Conservation (phyloP, 2,329 filamentous ascomycete species). For the Aspergillus transmontanensis region DNA sequence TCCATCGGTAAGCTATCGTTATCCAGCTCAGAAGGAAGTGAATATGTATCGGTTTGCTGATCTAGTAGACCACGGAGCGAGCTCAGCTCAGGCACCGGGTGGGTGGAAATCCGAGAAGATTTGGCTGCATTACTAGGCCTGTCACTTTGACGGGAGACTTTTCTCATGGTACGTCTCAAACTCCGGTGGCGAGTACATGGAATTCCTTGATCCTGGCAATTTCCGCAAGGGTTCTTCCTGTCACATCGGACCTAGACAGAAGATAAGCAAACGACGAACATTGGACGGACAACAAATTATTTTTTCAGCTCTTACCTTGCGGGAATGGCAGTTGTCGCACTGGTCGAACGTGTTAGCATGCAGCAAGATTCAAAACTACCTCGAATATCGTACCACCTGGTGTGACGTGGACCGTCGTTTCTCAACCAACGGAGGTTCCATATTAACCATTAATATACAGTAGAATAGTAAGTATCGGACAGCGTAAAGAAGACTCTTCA, state of each 20-base stretch:
- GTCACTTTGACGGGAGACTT: background rate
- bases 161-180: constrained; percentile 10
- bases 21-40: background rate
- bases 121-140: background rate
- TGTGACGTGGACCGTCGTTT: background rate
- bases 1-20: background rate
- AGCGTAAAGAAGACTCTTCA: background rate
- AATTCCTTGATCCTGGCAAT: constrained; percentile 23
- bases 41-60: background rate
- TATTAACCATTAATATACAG: background rate
- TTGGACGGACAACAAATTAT: too few relatives aligned
- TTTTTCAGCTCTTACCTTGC: constrained; percentile 18
- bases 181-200: constrained; percentile 16
- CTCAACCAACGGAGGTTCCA: background rate
- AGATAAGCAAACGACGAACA: background rate
- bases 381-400: background rate
- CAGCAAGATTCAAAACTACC: background rate
- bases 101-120: background rate
- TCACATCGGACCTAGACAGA: constrained; percentile 26
- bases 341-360: background rate
- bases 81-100: background rate
- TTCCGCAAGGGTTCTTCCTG: constrained; percentile 24
- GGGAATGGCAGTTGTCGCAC: constrained; percentile 24
- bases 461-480: background rate
- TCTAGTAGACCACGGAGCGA: background rate